phyloP scores from a whole-genome alignment of 1,284 basidiomycete species.

The Sphagnurus paluster region DNA sequence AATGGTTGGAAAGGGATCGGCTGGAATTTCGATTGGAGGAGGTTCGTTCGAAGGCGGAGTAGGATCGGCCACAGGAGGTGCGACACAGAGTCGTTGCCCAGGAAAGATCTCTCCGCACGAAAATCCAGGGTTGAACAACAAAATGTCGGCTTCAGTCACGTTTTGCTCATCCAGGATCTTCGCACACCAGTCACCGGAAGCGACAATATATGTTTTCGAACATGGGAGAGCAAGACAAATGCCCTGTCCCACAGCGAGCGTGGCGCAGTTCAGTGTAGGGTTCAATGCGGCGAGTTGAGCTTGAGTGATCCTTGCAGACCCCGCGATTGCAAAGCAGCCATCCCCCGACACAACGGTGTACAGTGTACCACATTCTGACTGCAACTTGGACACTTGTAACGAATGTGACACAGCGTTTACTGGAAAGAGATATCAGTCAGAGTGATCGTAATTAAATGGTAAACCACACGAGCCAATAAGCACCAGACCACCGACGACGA shows the following conservation, averaged over 20 bases:
- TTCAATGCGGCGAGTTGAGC: not conserved
- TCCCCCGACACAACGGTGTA: conserved; percentile 6
- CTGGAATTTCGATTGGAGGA: not conserved
- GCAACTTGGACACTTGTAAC: conserved; percentile 1
- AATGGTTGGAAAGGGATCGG: not conserved
- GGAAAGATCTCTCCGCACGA: conserved; percentile 5
- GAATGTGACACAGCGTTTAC: not conserved
- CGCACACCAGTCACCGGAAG: conserved; percentile 9
- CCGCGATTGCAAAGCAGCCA: conserved; percentile 7
- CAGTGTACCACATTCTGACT: conserved; percentile 6
- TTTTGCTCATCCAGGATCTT: conserved; percentile 7
- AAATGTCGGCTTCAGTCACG: conserved; percentile 2
- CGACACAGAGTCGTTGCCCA: conserved; percentile 6
- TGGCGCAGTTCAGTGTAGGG: not conserved
- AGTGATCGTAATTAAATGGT: no score
- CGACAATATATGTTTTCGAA: conserved; percentile 5
- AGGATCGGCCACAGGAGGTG: not conserved
- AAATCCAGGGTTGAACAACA: conserved; percentile 8
- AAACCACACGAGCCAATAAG: no score
- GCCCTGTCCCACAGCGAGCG: not conserved
- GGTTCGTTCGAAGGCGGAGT: not conserved
- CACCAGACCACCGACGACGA: no score
- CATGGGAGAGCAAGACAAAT: conserved; percentile 8
- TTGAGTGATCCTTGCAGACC: not conserved
- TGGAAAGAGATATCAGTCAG: no score